These are phyloP conservation scores for Graphiopsis chlorocephala DNA, from an alignment of 2,329 filamentous ascomycete species.

Conservation along the genomic window DNA sequence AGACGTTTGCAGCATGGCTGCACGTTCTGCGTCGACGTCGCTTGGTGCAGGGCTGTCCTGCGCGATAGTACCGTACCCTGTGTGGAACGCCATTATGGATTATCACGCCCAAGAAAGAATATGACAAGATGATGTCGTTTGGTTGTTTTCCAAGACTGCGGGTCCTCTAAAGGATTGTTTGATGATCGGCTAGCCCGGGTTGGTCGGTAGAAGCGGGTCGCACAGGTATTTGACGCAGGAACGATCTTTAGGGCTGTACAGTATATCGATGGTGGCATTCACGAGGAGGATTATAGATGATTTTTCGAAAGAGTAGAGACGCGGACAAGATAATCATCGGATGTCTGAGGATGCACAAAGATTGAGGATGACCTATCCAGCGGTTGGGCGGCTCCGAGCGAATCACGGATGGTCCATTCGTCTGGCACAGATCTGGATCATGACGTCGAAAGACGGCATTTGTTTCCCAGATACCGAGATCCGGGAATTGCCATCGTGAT, in stretches of 20 bases:
- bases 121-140: not conserved
- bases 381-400: not conserved
- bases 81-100: not conserved
- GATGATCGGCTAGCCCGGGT: not conserved
- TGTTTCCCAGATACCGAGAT: not conserved
- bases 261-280: not conserved
- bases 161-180: not conserved
- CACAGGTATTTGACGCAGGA: not conserved
- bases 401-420: not conserved
- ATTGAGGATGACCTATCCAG: not conserved
- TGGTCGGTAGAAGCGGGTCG: not conserved
- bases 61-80: constrained; percentile 2
- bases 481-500: not conserved
- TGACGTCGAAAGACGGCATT: not conserved
- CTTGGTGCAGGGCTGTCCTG: not conserved
- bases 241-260: not conserved
- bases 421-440: not conserved
- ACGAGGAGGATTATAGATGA: not conserved
- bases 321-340: not conserved
- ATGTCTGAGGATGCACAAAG: not conserved
- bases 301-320: not conserved
- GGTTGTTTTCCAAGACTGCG: not conserved
- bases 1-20: constrained; percentile 8
- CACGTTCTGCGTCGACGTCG: constrained; percentile 5
- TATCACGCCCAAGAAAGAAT: not conserved